Conservation (phyloP, 2,329 filamentous ascomycete species). For the Fusarium decemcellulare region DNA sequence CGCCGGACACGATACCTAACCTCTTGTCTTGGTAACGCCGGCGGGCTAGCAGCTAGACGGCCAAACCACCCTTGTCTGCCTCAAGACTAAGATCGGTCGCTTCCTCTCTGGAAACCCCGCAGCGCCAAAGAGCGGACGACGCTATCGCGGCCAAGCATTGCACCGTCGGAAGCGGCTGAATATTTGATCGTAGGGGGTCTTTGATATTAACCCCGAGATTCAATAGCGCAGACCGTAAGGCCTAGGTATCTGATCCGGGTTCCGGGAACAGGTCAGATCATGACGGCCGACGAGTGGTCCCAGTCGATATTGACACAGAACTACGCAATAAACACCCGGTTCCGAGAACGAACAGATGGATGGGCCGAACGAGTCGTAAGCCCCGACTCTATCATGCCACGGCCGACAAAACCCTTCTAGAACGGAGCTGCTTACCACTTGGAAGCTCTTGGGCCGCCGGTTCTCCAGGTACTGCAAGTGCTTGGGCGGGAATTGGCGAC, state of each 20-base stretch:
- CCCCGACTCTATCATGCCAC: neutral
- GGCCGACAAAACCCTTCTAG: conserved; percentile 32
- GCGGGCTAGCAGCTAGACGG: too few relatives aligned
- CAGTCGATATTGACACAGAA: conserved; percentile 7
- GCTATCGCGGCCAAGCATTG: neutral
- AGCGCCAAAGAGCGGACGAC: neutral
- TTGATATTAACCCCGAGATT: conserved; percentile 7
- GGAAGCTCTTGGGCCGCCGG: too few relatives aligned
- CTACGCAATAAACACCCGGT: conserved; percentile 7
- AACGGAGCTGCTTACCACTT: conserved; percentile 33
- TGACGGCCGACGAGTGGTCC: neutral
- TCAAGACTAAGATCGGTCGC: too few relatives aligned
- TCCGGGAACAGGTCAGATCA: conserved; percentile 3
- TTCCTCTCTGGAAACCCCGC: too few relatives aligned
- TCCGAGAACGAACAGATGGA: neutral
- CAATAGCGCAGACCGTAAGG: neutral
- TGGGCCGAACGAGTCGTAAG: neutral
- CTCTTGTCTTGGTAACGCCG: too few relatives aligned
- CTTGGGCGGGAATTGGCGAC: neutral
- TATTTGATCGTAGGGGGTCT: neutral
- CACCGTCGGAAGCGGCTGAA: neutral
- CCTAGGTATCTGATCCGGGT: neutral
- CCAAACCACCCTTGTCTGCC: too few relatives aligned
- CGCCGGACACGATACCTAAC: too few relatives aligned
- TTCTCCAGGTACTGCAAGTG: too few relatives aligned